These are phyloP conservation scores for Baudoinia panamericana DNA, from an alignment of 495 filamentous ascomycete genomes.

Conservation along the genomic window DNA sequence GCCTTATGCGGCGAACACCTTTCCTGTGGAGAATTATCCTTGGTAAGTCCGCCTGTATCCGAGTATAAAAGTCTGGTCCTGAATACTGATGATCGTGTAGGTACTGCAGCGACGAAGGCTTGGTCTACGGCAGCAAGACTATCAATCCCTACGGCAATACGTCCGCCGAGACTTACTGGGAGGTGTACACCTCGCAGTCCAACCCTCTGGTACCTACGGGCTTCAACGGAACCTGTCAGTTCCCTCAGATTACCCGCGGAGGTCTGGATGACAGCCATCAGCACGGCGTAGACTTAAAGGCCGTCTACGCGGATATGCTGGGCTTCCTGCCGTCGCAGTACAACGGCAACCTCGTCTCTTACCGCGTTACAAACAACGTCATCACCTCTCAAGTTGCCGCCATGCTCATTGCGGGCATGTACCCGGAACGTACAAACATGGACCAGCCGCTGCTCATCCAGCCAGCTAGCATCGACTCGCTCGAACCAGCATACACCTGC, in stretches of 20 bases:
- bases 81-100: background rate
- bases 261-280: conserved; percentile 53
- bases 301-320: conserved; percentile 48
- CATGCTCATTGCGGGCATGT: conserved; percentile 51
- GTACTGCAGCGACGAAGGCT: conserved; percentile 43
- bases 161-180: conserved; percentile 41
- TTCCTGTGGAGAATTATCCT: conserved; percentile 48
- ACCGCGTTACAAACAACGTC: conserved; percentile 54
- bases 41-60: conserved; percentile 32
- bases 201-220: conserved; percentile 48
- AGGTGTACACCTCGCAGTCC: conserved; percentile 36
- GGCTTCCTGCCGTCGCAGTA: conserved; percentile 41
- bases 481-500: conserved; percentile 53
- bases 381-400: conserved; percentile 61
- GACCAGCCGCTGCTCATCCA: conserved; percentile 37
- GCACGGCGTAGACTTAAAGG: conserved; percentile 52
- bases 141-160: conserved; percentile 30
- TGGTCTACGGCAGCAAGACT: conserved; percentile 49
- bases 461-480: conserved; percentile 42
- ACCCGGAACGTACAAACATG: conserved; percentile 21
- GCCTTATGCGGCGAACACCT: conserved; percentile 53
- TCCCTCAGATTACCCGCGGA: conserved; percentile 53
- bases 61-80: background rate
- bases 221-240: conserved; percentile 52
- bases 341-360: conserved; percentile 32